Evolutionary conservation across 805 yeast species (phyloP), one percentile per base, ranked within the genome.

Genomic region (Kuraishia borneana): DNA sequence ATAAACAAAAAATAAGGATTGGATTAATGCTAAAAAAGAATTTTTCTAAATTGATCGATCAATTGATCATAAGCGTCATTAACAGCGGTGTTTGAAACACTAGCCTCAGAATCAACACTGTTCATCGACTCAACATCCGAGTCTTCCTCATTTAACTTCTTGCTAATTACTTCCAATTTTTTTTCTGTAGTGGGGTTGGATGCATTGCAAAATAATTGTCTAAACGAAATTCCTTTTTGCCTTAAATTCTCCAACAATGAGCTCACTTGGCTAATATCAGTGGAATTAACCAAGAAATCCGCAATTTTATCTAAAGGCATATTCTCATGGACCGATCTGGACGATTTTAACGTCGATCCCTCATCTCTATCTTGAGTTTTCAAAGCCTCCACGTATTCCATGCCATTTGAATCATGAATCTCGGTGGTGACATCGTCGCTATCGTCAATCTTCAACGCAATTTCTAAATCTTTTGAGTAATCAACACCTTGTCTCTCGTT

Each of bases 171-270:
- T 13, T 6, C 23, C 18, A 17, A 19, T 20, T 4, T 30, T 9
- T 5, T 16, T 5, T 10, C 18, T 10, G 8, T 6, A 25, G 28
- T 10, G 13, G 28, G 6, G 16, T 6, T 16, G 13, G 28, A 25
- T 17, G 6, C 21, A 5, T 40, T 41, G 12, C 32, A 38, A 26
- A 48, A 56, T 20, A 49, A 38, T 19, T 58, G 60, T 22, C 58
- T 55, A n/a, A 68, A 38, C 14, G 59, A 48, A 12, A 65, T 54
- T 4, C 73, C 72, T 21, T 54, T 50, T 6, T 44, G 49, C 36
- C 63, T 63, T 36, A 68, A 42, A 21, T 56, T 53, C 31, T 58
- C 59, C 30, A 68, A 47, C 5, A 60, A 53, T 14, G 53, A 54
- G 7, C 60, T 47, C 10, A 66, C 54, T 19, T 59, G 54, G 4